Evolutionary conservation across 331 rosid genomes (phyloP), one percentile per base, ranked within the genome.

Genomic region (Quercus phellos): DNA sequence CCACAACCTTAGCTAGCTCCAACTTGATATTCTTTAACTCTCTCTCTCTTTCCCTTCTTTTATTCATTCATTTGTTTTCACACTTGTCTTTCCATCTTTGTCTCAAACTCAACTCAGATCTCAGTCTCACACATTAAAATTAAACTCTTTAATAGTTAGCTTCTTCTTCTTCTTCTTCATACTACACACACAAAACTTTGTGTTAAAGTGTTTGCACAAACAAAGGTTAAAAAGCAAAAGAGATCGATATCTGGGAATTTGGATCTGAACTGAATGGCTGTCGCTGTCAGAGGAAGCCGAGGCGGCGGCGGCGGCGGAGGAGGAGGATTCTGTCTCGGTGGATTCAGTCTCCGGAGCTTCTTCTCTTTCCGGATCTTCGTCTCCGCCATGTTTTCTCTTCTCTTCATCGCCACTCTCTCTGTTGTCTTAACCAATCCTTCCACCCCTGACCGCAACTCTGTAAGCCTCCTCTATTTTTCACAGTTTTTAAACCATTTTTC

Each of bases 331-430:
- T 3, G 85, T 34, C 58, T 81, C 53, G 86, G 90, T 70, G 94
- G 96, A 50, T 87, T 89, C 82, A 77, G 74, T 83, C 78, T 90
- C 55, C 92, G 93, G 55, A 89, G 92, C 90, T 85, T 91, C 86
- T 95, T 93, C 90, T 93, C 99, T 0, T 93, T 87, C 84, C 89
- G 98, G 93, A 89, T 95, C 94, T 95, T 95, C 88, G 90, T 95
- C 72, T 95, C 99, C 51, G 98, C 98, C 3, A 84, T 91, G 88
- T 89, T 95, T 61, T 89, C 93, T 55, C 91, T 95, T 50, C 94
- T 95, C 70, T 95, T 95, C 88, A 32, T 95, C 56, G 97, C 98
- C 24, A 95, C 99, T 18, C 90, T 95, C 13, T 89, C 94, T n/a
- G 90, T 93, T 14, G 81, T 95, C 59, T 81, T 93, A 81, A 85